phyloP scores from a whole-genome alignment of 2,329 filamentous ascomycete species.

The Ciborinia camelliae region DNA sequence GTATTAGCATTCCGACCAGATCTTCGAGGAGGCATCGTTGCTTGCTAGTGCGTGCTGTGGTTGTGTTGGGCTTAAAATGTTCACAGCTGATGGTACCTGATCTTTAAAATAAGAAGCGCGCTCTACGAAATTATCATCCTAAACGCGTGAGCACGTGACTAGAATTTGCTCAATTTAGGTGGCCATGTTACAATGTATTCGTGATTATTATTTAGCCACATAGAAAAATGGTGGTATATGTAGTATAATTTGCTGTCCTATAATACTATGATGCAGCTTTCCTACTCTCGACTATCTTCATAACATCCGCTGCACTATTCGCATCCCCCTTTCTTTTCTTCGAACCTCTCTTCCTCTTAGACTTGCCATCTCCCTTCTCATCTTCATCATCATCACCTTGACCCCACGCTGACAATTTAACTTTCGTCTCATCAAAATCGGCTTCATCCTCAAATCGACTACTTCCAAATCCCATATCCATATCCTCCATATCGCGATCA shows the following conservation, averaged over 20 bases:
- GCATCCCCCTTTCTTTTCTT: slow-evolving; percentile 77
- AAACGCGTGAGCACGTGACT: slow-evolving; percentile 2
- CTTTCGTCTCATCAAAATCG: slow-evolving; percentile 64
- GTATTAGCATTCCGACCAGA: slow-evolving; percentile 26
- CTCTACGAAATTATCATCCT: not conserved
- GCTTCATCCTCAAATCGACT: slow-evolving; percentile 86
- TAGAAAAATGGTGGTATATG: not conserved
- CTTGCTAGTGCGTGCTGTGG: not conserved
- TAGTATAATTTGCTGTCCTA: not conserved
- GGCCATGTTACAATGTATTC: not conserved
- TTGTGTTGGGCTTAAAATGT: not conserved
- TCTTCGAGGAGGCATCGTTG: slow-evolving; percentile 32
- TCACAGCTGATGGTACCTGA: not conserved
- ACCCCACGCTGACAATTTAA: slow-evolving; percentile 67
- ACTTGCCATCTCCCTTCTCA: slow-evolving; percentile 43
- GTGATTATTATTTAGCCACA: not conserved
- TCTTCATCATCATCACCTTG: slow-evolving; percentile 49
- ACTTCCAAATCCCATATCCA: slow-evolving; percentile 92
- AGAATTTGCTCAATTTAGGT: not conserved
- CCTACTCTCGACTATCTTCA: slow-evolving; percentile 66
- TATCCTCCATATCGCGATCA: slow-evolving; percentile 80
- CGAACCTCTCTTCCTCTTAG: slow-evolving; percentile 64
- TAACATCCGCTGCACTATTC: slow-evolving; percentile 76
- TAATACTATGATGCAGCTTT: too few relatives aligned
- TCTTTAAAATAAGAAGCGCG: not conserved